These are phyloP conservation scores for Kurtzmaniella natalensis DNA, from an alignment of 1,139 yeast genomes.

Conservation along the genomic window DNA sequence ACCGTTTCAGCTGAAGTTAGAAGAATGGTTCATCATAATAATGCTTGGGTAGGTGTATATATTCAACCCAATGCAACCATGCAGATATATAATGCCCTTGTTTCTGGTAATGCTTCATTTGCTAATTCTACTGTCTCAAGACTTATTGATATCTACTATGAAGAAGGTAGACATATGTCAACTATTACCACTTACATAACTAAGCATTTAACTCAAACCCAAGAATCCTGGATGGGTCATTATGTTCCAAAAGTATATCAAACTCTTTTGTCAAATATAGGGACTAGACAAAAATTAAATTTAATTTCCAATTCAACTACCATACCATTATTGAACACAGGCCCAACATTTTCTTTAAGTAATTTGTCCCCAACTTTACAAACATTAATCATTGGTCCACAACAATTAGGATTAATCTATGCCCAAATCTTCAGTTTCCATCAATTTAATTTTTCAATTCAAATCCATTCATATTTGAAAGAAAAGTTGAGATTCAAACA, in stretches of 20 bases:
- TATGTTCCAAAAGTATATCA: slow-evolving; percentile 23
- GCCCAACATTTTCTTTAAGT: slow-evolving; percentile 17
- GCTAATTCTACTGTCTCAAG: slow-evolving; percentile 11
- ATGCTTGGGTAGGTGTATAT: slow-evolving; percentile 53
- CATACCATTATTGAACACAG: slow-evolving; percentile 16
- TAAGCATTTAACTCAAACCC: slow-evolving; percentile 32
- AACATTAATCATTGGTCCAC: slow-evolving; percentile 27
- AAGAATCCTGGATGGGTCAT: slow-evolving; percentile 18
- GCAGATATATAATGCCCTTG: slow-evolving; percentile 28
- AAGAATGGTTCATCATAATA: slow-evolving; percentile 41
- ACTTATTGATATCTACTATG: slow-evolving; percentile 38
- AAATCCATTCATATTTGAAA: slow-evolving; percentile 20
- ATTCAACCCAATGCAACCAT: slow-evolving; percentile 43
- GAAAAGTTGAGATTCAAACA: slow-evolving; percentile 36
- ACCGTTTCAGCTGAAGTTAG: slow-evolving; percentile 30
- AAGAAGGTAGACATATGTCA: slow-evolving; percentile 51
- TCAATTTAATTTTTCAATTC: slow-evolving; percentile 25
- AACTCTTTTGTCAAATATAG: slow-evolving; percentile 15
- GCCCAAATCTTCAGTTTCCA: slow-evolving; percentile 32
- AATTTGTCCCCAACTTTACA: slow-evolving; percentile 21
- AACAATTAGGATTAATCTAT: slow-evolving; percentile 31
- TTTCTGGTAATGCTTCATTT: slow-evolving; percentile 17
- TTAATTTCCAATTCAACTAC: slow-evolving; percentile 16
- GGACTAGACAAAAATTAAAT: slow-evolving; percentile 11
- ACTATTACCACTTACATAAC: slow-evolving; percentile 37